phyloP scores from a whole-genome alignment of 257 asterid species.

The Euphrasia confusa region DNA sequence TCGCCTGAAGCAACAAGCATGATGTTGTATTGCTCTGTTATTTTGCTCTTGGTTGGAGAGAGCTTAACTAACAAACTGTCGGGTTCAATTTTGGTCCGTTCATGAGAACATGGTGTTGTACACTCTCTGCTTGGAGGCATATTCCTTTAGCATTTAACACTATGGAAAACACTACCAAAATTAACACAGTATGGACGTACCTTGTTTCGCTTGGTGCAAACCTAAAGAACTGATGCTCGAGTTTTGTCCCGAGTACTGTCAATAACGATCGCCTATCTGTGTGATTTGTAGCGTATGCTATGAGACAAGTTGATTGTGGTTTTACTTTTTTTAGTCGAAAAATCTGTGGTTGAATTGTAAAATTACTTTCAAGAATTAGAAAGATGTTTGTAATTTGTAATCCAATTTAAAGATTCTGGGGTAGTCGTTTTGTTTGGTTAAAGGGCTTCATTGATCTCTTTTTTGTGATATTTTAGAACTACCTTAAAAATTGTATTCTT shows the following conservation, averaged over 20 bases:
- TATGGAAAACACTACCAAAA: neutral
- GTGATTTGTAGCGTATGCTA: too few species aligned
- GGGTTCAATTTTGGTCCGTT: conserved; percentile 20
- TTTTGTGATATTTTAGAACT: too few species aligned
- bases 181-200: conserved; percentile 9
- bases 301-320: too few species aligned
- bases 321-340: too few species aligned
- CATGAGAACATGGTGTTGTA: conserved; percentile 19
- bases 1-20: conserved; percentile 46
- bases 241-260: neutral
- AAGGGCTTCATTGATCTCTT: too few species aligned
- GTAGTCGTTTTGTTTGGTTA: too few species aligned
- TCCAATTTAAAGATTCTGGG: too few species aligned
- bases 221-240: conserved; percentile 18
- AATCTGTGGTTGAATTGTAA: too few species aligned
- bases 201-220: neutral
- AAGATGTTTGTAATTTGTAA: too few species aligned
- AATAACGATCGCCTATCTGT: too few species aligned
- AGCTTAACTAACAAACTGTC: neutral
- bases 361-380: too few species aligned
- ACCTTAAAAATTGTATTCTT: too few species aligned
- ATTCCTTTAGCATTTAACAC: conserved; percentile 17
- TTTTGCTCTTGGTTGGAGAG: conserved; percentile 24
- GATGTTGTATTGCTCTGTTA: conserved; percentile 22
- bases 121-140: conserved; percentile 20